Evolutionary conservation across 768 basidiomycete species (phyloP).

Genomic region (Lentinula sp.): DNA sequence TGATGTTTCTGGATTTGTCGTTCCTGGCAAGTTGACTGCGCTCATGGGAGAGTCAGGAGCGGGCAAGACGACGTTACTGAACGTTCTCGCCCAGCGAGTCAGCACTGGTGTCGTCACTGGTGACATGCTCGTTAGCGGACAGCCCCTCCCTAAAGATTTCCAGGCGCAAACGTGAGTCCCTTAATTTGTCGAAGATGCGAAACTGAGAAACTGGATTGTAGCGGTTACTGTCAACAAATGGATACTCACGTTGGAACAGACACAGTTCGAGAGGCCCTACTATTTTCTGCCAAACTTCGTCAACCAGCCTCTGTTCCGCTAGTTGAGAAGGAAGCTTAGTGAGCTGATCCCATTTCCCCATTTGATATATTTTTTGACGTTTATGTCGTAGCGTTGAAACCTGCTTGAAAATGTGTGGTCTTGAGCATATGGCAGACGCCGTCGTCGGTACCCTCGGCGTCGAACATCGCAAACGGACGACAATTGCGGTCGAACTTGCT

Average conservation of each 20-base stretch:
- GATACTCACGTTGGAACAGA: constrained; percentile 71
- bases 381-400: constrained; percentile 37
- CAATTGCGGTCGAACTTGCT: constrained; percentile 83
- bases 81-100: constrained; percentile 48
- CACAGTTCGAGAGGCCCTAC: constrained; percentile 77
- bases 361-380: background rate
- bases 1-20: constrained; percentile 73
- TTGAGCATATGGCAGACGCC: constrained; percentile 61
- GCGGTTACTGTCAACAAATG: constrained; percentile 84
- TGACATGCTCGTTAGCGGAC: constrained; percentile 50
- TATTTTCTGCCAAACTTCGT: constrained; percentile 74
- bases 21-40: constrained; percentile 75
- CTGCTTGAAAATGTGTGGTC: constrained; percentile 49
- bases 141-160: constrained; percentile 47
- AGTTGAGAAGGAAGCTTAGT: constrained; percentile 78
- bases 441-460: constrained; percentile 62
- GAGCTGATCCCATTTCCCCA: constrained; percentile 18
- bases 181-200: background rate
- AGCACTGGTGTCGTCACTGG: constrained; percentile 43
- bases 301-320: constrained; percentile 61
- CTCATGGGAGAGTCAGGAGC: constrained; percentile 61
- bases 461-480: constrained; percentile 75
- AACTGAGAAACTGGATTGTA: constrained; percentile 14
- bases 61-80: constrained; percentile 55
- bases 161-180: constrained; percentile 48